Evolutionary conservation across 192 early-diverging fungal species (phyloP), one percentile per base, ranked within the genome.

Genomic region (Chytriomyces confervae): DNA sequence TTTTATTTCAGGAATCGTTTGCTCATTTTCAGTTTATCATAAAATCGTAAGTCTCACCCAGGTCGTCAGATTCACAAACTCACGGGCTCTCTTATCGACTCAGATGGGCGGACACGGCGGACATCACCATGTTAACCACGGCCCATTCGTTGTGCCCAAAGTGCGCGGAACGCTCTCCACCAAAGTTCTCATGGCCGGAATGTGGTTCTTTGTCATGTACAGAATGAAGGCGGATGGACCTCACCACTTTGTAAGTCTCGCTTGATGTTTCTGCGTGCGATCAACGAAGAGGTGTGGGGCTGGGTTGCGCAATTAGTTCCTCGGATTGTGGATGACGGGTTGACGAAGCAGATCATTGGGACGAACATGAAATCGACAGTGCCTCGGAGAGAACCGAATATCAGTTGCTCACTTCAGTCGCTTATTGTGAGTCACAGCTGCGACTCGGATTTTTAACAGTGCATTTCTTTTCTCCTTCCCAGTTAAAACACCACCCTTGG

Each of bases 401-500:
- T 36, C 36, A 36, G 36, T 36, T 36, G 36, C 36, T 36, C 36
- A 36, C 36, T 36, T 36, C 36, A 36, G 36, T 36, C 4, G 36
- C 3, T 36, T 36, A 8, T 66, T 47, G 69, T 27, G 70, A 66
- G 46, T 8, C 7, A 23, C 8, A 72, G 5, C 5, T 66, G 66
- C 61, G 29, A 10, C 16, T 62, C 60, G 77, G 20, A 48, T 44
- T 10, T 69, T 20, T 72, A 76, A 79, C 66, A 11, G 20, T 72
- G 27, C 63, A 64, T 23, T 27, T 48, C 11, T 27, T 78, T 8
- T 36, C 61, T 3, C 20, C 18, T 51, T 66, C 70, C 13, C 73
- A 87, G 86, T 71, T 87, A 51, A 76, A 82, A 72, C 81, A 89
- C 46, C 88, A 87, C 73, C 69, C 80, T 7, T 89, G 88, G 88